Evolutionary conservation across 176 grass and related monocot genomes (phyloP), one percentile per base, ranked within the genome.

Genomic region (Canna indica): DNA sequence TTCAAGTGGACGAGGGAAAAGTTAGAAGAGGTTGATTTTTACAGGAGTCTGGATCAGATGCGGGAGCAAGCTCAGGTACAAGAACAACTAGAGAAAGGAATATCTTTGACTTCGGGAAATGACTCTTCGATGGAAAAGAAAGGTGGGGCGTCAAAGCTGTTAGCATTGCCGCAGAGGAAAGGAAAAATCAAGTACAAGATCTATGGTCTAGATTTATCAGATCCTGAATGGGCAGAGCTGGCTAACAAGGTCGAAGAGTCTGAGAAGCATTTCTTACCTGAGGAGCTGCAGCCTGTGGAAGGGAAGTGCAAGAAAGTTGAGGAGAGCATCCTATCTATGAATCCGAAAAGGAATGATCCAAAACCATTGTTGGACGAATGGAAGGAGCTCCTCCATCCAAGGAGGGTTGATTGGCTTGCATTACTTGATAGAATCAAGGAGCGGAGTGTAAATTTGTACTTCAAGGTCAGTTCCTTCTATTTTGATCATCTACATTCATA

Each of bases 1-100:
- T 97, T 97, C 79, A 97, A 97, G 72, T 97, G 93, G 93, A 88
- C 93, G 10, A 82, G 88, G 50, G 88, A 91, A 30, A 97, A 97
- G 77, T 79, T 85, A 5, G 88, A 92, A 18, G 93, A 97, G 80
- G 86, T 89, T 57, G 80, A 92, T 52, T 97, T 90, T 82, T 97
- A 92, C 74, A 69, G 77, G 15, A 48, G 76, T 50, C 81, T 97
- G 31, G 88, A 90, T 67, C 68, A 26, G 22, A 97, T 81, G 79
- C 77, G 24, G 25, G 75, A 80, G 16, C 48, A 85, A 39, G 93
- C 78, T 25, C 68, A 80, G 59, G n/a, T 60, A 5, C 50, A 73
- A n/a, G 70, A 72, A 73, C 70, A 70, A 56, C 44, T 14, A 30
- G 58, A 79, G 65, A 66, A 61, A 65, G 57, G 47, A 76, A 41